Percentiles rank a stretch among this genome's conserved stretches.
Evolutionary conservation across 257 asterid genomes (phyloP).

Genomic region (Plantago elongata): DNA sequence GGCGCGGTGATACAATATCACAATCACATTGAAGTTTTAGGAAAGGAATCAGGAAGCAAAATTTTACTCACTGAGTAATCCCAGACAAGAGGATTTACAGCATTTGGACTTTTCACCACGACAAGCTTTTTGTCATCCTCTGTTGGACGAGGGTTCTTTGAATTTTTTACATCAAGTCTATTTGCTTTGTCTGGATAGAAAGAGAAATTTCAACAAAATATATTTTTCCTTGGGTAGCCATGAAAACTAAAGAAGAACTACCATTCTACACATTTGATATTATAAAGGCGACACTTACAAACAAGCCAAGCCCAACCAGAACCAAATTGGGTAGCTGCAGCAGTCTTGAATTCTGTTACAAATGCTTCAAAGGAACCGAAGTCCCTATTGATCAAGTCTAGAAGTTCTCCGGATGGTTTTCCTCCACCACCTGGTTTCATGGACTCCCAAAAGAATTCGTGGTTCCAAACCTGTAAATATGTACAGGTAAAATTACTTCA

Average conservation of each 20-base stretch:
- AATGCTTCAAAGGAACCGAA: constrained; percentile 84
- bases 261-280: background rate
- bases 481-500: no score
- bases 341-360: constrained; percentile 68
- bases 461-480: constrained; percentile 70
- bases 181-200: constrained; percentile 67
- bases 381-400: constrained; percentile 70
- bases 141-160: constrained; percentile 69
- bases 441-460: constrained; percentile 92
- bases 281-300: constrained; percentile 42
- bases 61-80: constrained; percentile 69
- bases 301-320: constrained; percentile 99
- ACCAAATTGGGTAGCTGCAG: constrained; percentile 89
- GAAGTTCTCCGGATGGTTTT: constrained; percentile 66
- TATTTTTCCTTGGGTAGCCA: background rate
- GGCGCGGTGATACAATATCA: background rate
- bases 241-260: background rate
- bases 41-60: background rate
- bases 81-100: constrained; percentile 92
- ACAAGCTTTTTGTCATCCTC: constrained; percentile 84
- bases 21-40: background rate
- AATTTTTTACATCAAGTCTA: constrained; percentile 71
- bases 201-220: constrained; percentile 4
- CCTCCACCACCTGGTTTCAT: constrained; percentile 98
- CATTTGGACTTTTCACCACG: constrained; percentile 91